Conservation (phyloP, 116 monocot species). For the Posidonia oceanica region DNA sequence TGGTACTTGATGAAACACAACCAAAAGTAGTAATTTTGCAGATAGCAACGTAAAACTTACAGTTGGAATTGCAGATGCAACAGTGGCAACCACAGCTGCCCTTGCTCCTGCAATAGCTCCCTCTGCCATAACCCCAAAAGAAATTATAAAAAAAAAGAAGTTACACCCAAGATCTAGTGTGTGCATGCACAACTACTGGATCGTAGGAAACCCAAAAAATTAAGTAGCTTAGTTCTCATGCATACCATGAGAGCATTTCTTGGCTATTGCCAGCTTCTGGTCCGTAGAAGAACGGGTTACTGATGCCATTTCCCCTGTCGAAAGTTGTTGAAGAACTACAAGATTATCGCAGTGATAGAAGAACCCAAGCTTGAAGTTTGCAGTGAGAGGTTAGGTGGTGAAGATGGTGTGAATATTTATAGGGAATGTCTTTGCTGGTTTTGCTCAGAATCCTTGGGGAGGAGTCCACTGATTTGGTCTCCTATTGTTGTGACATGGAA, state of each 20-base stretch:
- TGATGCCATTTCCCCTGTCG: neutral
- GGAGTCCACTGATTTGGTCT: neutral
- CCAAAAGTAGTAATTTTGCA: too few species aligned
- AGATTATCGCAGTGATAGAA: neutral
- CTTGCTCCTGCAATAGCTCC: conserved; percentile 66
- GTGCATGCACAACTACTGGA: too few species aligned
- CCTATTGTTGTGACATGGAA: too few species aligned
- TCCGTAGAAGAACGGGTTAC: conserved; percentile 16
- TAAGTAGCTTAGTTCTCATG: neutral
- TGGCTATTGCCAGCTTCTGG: conserved; percentile 45
- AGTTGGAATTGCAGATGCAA: conserved; percentile 70
- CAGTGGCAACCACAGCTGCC: conserved; percentile 51
- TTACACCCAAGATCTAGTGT: neutral
- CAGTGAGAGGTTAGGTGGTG: neutral
- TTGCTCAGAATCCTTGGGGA: neutral
- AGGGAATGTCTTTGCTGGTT: conserved; percentile 1
- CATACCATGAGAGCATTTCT: conserved; percentile 60
- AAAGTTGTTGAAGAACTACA: neutral
- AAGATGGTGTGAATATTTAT: neutral
- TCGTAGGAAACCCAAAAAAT: too few species aligned
- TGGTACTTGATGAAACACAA: too few species aligned
- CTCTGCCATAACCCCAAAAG: conserved; percentile 24
- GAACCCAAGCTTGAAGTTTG: neutral
- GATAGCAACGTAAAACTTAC: conserved; percentile 19
- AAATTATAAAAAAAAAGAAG: neutral